Evolutionary conservation across 495 filamentous ascomycete genomes (phyloP).

Genomic region (Penicillium soppii): DNA sequence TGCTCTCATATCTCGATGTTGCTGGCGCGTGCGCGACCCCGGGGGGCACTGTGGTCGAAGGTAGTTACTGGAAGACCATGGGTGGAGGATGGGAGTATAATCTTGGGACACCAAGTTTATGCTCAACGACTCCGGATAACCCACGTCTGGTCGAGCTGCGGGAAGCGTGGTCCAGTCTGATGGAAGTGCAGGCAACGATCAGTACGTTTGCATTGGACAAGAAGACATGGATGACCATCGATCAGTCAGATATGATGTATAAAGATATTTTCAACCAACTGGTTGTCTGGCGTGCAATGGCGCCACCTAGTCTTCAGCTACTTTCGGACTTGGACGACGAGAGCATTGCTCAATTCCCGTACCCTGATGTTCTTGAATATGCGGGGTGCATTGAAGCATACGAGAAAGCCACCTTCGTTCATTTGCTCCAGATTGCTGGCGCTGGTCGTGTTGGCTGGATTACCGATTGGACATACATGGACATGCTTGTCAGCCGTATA

Average conservation of each 20-base stretch:
- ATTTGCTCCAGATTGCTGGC: constrained; percentile 36
- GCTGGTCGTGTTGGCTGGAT: constrained; percentile 32
- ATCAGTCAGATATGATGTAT: constrained; percentile 37
- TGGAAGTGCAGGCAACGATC: constrained; percentile 41
- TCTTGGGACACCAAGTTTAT: constrained; percentile 35
- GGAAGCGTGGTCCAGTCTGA: constrained; percentile 38
- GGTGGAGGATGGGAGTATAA: constrained; percentile 46
- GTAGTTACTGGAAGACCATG: constrained; percentile 40
- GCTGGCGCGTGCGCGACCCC: constrained; percentile 42
- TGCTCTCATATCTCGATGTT: constrained; percentile 43
- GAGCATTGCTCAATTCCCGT: constrained; percentile 28
- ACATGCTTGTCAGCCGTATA: constrained; percentile 35
- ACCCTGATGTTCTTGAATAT: constrained; percentile 36
- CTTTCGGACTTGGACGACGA: constrained; percentile 36
- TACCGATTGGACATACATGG: constrained; percentile 25
- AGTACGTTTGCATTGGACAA: constrained; percentile 41
- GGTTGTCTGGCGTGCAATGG: constrained; percentile 34
- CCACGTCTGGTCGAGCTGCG: constrained; percentile 32
- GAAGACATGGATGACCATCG: constrained; percentile 26
- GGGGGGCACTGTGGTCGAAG: constrained; percentile 39
- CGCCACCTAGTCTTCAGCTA: constrained; percentile 30
- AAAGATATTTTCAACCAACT: constrained; percentile 32
- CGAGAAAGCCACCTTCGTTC: constrained; percentile 41
- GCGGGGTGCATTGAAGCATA: constrained; percentile 42
- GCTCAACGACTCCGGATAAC: constrained; percentile 23